These are phyloP conservation scores for Candida silvatica DNA, from an alignment of 805 yeast genomes.

Conservation along the genomic window DNA sequence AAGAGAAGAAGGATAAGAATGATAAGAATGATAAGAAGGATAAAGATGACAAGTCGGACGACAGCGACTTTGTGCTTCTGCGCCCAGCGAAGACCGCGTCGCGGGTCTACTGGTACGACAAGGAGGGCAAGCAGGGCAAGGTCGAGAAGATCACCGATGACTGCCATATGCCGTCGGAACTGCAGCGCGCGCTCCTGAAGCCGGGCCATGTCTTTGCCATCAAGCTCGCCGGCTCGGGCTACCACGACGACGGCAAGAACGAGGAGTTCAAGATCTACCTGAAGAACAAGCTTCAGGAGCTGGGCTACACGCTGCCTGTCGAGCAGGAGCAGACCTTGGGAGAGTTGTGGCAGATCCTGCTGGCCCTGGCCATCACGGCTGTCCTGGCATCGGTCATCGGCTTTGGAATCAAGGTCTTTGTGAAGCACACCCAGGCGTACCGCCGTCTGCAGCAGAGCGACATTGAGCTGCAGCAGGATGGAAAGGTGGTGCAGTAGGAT, in stretches of 20 bases:
- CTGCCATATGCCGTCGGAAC: conserved; percentile 2
- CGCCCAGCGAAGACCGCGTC: background rate
- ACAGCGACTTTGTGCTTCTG: background rate
- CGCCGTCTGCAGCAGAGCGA: no score
- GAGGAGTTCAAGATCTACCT: background rate
- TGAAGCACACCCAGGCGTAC: no score
- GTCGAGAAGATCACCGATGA: background rate
- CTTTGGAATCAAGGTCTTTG: background rate
- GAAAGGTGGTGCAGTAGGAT: no score
- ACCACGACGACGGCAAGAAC: background rate
- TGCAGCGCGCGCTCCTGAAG: background rate
- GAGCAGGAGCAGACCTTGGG: background rate
- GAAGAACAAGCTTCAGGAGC: conserved; percentile 2
- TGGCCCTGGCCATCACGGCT: background rate
- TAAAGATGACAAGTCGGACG: background rate
- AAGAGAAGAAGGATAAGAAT: background rate
- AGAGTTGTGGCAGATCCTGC: background rate
- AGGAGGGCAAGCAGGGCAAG: background rate
- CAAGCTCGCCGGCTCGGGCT: background rate
- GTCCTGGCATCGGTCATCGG: background rate
- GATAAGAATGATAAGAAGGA: background rate
- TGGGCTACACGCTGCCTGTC: background rate
- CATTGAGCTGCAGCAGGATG: no score
- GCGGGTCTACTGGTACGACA: conserved; percentile 1
- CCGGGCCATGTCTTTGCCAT: conserved; percentile 3